Evolutionary conservation across 2,329 filamentous ascomycete genomes (phyloP), one percentile per base, ranked within the genome.

Genomic region (Xylaria sp.): DNA sequence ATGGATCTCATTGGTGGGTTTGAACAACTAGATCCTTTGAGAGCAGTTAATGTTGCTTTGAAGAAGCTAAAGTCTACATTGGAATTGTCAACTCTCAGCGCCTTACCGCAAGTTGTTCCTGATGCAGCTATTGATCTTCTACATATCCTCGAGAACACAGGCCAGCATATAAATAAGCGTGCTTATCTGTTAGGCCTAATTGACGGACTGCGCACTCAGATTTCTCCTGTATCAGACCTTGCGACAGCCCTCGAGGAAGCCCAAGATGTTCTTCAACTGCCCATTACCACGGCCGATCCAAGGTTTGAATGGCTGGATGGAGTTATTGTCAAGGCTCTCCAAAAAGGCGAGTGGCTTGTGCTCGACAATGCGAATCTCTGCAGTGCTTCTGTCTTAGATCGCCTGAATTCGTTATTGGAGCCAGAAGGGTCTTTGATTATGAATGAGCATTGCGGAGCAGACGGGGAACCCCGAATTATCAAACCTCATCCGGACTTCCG

Each of bases 1-100:
- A 97, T 97, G 89, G 96, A 99, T 79, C 87, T 99, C 63, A 93
- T 99, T 63, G 96, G 96, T 74, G 96, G 96, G 0, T 99, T 97
- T 76, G 96, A 99, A 78, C 96, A 99, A 79, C 90, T 93, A 20
- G 96, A 99, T 76, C 89, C 92, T 25, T 85, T 91, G 58, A 87
- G 95, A 62, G 88, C 92, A 68, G 83, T 92, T 4, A 89, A 91
- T 61, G 82, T 83, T n/a, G 83, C 88, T 70, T 75, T 90, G 6
- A 78, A 82, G 29, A 73, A 74, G 31, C 70, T 83, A 2, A 68
- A 69, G 29, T 73, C 73, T 13, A 75, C 79, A 13, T 76, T 89
- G 20, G 85, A 88, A 61, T 75, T 77, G 3, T 84, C 82, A 20
- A 79, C 86, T 36, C 79, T 89, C 67, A 79, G 77, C 1, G 76